Percentiles rank a stretch among this genome's conserved stretches.
Conservation (phyloP, 2,329 filamentous ascomycete genomes). For the Graphiopsis chlorocephala region DNA sequence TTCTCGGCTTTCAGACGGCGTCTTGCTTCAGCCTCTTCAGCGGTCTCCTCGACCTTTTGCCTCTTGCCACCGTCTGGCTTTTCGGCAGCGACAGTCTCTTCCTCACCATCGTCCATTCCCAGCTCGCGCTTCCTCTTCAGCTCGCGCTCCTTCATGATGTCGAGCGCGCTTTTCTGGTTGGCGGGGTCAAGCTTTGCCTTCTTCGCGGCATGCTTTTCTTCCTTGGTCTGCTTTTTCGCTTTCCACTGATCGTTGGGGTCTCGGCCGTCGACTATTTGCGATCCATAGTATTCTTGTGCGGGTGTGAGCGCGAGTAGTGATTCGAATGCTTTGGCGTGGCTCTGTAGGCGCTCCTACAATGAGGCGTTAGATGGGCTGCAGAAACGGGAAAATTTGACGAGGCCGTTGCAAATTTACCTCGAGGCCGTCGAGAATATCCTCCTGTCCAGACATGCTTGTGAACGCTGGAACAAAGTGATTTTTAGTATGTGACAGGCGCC, state of each 20-base stretch:
- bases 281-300: conserved; percentile 77
- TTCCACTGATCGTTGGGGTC: conserved; percentile 89
- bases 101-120: conserved; percentile 48
- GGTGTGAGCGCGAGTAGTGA: conserved; percentile 84
- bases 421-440: conserved; percentile 24
- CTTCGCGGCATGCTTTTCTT: conserved; percentile 77
- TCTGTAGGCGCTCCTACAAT: conserved; percentile 52
- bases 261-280: conserved; percentile 53
- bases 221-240: conserved; percentile 92
- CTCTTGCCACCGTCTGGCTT: conserved; percentile 43
- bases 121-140: conserved; percentile 71
- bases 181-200: conserved; percentile 88
- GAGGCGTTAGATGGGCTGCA: conserved; percentile 19
- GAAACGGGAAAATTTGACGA: not conserved
- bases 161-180: conserved; percentile 85
- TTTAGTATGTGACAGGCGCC: not conserved
- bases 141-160: conserved; percentile 84
- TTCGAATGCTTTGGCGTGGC: conserved; percentile 73
- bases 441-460: conserved; percentile 20
- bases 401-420: conserved; percentile 33
- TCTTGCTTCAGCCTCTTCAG: conserved; percentile 25
- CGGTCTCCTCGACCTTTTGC: conserved; percentile 39
- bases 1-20: conserved; percentile 25
- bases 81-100: conserved; percentile 37
- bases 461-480: not conserved